Percentiles rank a stretch among this genome's conserved stretches.
phyloP scores from a whole-genome alignment of 169 alveolate species.

The Toxoplasma gondii region DNA sequence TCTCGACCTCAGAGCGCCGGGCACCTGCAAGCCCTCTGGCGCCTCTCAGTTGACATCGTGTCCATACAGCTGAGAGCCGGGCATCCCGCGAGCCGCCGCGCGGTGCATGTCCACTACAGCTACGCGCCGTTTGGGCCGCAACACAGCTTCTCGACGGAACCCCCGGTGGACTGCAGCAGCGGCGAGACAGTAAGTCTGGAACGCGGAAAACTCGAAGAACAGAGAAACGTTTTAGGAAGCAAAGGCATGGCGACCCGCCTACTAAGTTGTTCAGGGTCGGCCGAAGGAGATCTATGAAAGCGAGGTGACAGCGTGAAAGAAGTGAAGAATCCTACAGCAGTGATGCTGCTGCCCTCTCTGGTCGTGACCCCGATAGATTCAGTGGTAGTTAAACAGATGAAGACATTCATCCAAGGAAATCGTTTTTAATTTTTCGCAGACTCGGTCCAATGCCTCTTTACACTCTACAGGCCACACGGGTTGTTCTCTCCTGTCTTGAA shows the following conservation, averaged over 20 bases:
- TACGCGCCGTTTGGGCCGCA: slow-evolving; percentile 43
- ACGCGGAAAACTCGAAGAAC: neutral
- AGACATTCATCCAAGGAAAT: too few species aligned
- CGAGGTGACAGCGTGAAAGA: neutral
- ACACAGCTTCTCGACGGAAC: slow-evolving; percentile 43
- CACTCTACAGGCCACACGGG: too few species aligned
- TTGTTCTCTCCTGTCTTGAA: too few species aligned
- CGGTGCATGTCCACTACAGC: slow-evolving; percentile 58
- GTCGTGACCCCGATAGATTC: too few species aligned
- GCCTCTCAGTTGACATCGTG: neutral
- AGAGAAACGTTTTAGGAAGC: neutral
- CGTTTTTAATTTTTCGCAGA: too few species aligned
- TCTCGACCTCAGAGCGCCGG: too few species aligned
- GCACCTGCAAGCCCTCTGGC: neutral
- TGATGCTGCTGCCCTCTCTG: too few species aligned
- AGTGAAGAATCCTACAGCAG: neutral
- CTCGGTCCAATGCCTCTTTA: too few species aligned
- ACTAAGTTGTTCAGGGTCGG: neutral
- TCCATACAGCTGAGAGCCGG: neutral
- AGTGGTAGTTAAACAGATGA: too few species aligned
- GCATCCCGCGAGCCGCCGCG: slow-evolving; percentile 15
- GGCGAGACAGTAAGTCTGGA: neutral
- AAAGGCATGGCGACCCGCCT: neutral
- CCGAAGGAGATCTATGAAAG: neutral
- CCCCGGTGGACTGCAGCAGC: slow-evolving; percentile 57